Base-by-base conservation (phyloP, 1,284 basidiomycete species). In the Trichosporon inkin region DNA sequence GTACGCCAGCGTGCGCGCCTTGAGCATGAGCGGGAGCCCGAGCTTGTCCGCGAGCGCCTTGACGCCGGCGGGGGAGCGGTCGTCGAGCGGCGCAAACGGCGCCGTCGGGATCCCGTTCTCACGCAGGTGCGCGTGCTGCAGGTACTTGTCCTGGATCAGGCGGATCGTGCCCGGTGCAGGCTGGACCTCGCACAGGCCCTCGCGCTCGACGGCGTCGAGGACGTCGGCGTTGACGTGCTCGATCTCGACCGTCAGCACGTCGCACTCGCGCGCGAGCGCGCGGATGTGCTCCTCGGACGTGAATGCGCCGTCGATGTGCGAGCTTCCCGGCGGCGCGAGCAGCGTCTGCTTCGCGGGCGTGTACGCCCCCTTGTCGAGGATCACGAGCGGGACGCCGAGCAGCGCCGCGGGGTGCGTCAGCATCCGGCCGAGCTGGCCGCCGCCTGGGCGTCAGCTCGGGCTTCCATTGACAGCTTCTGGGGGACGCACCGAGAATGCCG, bases 401-500 rank as follows among this genome's bases (percentile, higher is more conserved):
- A 93, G 83, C 10, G 92, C 87, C 1, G 95, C 95, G 0, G 95
- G 88, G 53, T 89, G 88, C 10, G 88, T 90, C 39, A 99, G 85
- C 95, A 99, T 98, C 41, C 96, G 92, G 51, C 96, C 96, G 16
- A 99, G 86, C 80, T 99, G 95, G 68, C 95, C 95, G 53, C 95
- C 96, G 68, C 95, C 95, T 92, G 67, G 38, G 10, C 3, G 36
- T 28, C 13, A 54, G 53, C 53, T 24, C 6, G 10, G 3, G 7
- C 17, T 3, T 6, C 8, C 1, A 53, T 10, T 6, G 20, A 13
- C 13, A 10, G 24, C n/a, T 10, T 13, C 51, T 19, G 19, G 16
- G 19, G n/a, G 2, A 56, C 73, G 57, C 53, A 78, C 77, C 77
- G 34, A 78, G 70, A 56, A 78, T 78, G 36, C 77, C 77, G 53